Percentiles rank a stretch among this genome's conserved stretches.
Evolutionary conservation across 305 asterid genomes (phyloP).

Genomic region (Fraxinus platypoda): DNA sequence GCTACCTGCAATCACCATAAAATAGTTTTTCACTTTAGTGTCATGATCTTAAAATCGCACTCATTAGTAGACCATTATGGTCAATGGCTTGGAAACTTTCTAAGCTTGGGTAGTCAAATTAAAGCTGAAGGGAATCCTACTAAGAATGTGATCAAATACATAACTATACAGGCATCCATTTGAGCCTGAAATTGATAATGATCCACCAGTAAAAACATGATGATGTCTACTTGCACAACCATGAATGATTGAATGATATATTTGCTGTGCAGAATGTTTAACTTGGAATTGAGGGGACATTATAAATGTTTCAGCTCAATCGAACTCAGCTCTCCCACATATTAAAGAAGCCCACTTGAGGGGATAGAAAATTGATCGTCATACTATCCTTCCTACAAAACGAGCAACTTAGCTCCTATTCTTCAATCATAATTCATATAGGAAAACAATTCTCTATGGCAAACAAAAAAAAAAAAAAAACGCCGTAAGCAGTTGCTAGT

Average conservation of each 20-base stretch:
- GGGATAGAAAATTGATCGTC: neutral
- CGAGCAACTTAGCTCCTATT: neutral
- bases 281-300: neutral
- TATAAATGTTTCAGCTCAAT: neutral
- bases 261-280: neutral
- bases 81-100: neutral
- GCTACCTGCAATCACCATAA: conserved; percentile 49
- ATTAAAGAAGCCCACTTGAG: neutral
- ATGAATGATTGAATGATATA: neutral
- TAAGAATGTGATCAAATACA: neutral
- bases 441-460: neutral
- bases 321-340: neutral
- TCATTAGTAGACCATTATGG: neutral
- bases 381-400: neutral
- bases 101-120: neutral
- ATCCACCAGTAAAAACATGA: neutral
- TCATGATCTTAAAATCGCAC: neutral
- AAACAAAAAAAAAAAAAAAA: neutral
- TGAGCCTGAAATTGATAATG: neutral
- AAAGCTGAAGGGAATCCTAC: conserved; percentile 10
- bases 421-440: neutral
- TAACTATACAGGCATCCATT: neutral
- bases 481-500: neutral
- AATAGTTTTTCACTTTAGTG: neutral
- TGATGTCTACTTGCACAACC: neutral